Percentiles rank a stretch among this genome's conserved stretches.
These are phyloP conservation scores for Leccinum subgranulosum DNA, from an alignment of 768 basidiomycete species.

Conservation along the genomic window DNA sequence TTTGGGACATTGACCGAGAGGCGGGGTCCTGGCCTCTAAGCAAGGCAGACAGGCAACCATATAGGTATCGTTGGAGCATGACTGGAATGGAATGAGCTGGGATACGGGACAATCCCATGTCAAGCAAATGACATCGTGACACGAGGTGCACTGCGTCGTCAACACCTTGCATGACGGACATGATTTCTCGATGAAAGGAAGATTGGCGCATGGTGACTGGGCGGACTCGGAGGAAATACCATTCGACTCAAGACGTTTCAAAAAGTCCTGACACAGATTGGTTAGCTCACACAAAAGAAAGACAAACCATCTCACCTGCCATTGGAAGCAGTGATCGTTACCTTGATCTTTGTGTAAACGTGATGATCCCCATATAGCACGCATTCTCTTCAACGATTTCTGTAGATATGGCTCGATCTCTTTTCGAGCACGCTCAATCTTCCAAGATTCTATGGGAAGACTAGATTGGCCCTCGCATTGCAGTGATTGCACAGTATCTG, in stretches of 20 bases:
- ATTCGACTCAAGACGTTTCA: slow-evolving; percentile 11
- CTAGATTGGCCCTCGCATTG: slow-evolving; percentile 10
- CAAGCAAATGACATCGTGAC: slow-evolving; percentile 16
- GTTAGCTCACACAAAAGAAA: too few relatives aligned
- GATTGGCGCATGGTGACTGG: neutral
- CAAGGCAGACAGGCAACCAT: too few relatives aligned
- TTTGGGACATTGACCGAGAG: too few relatives aligned
- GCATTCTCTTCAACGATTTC: too few relatives aligned
- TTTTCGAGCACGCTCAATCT: slow-evolving; percentile 8
- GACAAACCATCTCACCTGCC: too few relatives aligned
- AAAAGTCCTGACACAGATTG: slow-evolving; percentile 11
- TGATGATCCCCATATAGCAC: too few relatives aligned
- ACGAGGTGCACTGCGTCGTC: slow-evolving; percentile 10
- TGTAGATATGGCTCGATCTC: too few relatives aligned
- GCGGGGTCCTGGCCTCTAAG: too few relatives aligned
- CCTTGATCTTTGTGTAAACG: too few relatives aligned
- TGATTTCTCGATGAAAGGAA: neutral
- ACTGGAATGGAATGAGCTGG: too few relatives aligned
- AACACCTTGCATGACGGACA: slow-evolving; percentile 13
- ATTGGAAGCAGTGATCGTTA: too few relatives aligned
- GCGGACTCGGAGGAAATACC: slow-evolving; percentile 2
- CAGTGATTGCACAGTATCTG: slow-evolving; percentile 11
- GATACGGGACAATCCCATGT: slow-evolving; percentile 7
- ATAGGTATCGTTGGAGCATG: too few relatives aligned
- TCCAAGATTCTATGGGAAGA: slow-evolving; percentile 16